Percentiles rank a stretch among this genome's conserved stretches.
phyloP scores from a whole-genome alignment of 768 basidiomycete genomes.

The Podaxis mareebaensis region DNA sequence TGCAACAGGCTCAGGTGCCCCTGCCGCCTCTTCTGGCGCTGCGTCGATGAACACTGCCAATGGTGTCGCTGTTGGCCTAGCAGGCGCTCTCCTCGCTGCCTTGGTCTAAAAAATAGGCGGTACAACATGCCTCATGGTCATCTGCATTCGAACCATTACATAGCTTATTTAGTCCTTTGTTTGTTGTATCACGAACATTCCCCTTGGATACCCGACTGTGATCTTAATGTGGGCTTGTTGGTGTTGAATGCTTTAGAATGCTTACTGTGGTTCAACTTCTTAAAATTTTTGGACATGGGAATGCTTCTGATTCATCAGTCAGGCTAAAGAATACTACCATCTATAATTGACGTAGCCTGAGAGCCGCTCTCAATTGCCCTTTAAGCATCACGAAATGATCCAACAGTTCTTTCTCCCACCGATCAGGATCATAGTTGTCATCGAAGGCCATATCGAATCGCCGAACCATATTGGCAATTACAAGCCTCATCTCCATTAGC shows the following conservation, averaged over 20 bases:
- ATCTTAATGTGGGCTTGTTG: not conserved
- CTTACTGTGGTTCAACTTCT: not conserved
- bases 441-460: conserved; percentile 19
- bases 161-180: not conserved
- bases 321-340: not conserved
- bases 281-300: not conserved
- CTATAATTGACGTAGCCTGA: not conserved
- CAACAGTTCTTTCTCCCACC: conserved; percentile 16
- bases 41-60: not conserved
- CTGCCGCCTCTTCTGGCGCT: not conserved
- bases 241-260: not conserved
- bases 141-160: not conserved
- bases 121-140: not conserved
- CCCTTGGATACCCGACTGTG: not conserved
- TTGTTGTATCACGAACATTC: not conserved
- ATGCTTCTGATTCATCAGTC: not conserved
- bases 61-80: not conserved
- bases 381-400: conserved; percentile 19
- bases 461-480: conserved; percentile 10
- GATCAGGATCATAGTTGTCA: conserved; percentile 15
- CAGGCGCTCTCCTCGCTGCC: conserved; percentile 2
- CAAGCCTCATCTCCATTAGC: conserved; percentile 32
- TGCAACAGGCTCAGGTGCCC: not conserved
- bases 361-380: conserved; percentile 7
- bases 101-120: not conserved